Conservation (phyloP, 2,329 filamentous ascomycete genomes). For the Aspergillus sp. region DNA sequence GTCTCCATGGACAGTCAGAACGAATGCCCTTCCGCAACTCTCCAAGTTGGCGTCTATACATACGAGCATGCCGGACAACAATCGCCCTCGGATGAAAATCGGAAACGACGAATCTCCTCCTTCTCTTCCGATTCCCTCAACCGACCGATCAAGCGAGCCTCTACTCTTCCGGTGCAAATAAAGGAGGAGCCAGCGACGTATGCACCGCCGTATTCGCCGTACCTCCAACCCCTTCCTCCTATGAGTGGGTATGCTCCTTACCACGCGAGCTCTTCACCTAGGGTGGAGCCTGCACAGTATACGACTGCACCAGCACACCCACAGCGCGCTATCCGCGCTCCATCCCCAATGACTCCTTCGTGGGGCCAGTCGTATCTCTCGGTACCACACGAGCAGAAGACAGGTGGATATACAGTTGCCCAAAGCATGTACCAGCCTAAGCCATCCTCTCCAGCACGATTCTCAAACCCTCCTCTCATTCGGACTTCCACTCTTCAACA, state of each 20-base stretch:
- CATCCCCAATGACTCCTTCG: constrained; percentile 52
- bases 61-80: constrained; percentile 57
- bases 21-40: constrained; percentile 54
- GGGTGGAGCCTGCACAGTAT: constrained; percentile 49
- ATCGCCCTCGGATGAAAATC: constrained; percentile 47
- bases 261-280: constrained; percentile 44
- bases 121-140: constrained; percentile 53
- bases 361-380: constrained; percentile 56
- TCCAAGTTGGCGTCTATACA: constrained; percentile 65
- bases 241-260: constrained; percentile 45
- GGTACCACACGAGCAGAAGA: constrained; percentile 50
- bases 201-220: constrained; percentile 57
- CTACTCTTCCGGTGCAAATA: constrained; percentile 53
- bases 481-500: constrained; percentile 70
- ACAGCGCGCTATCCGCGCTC: constrained; percentile 52
- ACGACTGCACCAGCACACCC: constrained; percentile 43
- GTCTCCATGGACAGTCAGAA: constrained; percentile 64
- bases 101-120: constrained; percentile 62
- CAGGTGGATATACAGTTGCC: constrained; percentile 47
- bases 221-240: constrained; percentile 54
- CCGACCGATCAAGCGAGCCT: constrained; percentile 54
- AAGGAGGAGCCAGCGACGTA: constrained; percentile 57
- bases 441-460: constrained; percentile 50
- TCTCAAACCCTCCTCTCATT: constrained; percentile 64
- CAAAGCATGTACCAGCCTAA: constrained; percentile 43